A percentile compares a stretch with the other conserved stretches of the same genome.
Conservation (phyloP, 164 flowering plant species). For the Tinospora cordifolia region DNA sequence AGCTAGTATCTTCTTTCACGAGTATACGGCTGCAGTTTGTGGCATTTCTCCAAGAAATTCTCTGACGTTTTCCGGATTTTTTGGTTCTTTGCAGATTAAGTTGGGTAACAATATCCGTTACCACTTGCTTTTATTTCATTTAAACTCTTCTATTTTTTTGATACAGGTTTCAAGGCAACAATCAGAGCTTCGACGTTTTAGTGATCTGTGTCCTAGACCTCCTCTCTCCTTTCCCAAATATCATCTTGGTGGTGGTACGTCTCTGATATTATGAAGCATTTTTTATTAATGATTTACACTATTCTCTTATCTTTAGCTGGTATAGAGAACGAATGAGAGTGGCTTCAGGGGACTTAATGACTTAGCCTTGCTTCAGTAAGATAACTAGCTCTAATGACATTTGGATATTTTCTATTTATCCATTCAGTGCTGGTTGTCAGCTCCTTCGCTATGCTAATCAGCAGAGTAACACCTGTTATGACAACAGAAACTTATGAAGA, state of each 20-base stretch:
- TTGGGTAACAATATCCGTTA: neutral
- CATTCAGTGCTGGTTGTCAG: neutral
- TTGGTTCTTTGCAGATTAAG: neutral
- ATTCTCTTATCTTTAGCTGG: neutral
- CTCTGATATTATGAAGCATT: neutral
- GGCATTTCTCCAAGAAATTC: neutral
- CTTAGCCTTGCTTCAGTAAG: neutral
- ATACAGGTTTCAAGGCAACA: conserved; percentile 39
- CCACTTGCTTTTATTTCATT: neutral
- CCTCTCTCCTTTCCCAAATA: conserved; percentile 20
- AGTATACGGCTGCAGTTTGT: neutral
- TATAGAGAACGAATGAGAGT: neutral
- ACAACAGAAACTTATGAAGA: no score
- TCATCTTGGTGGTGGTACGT: conserved; percentile 37
- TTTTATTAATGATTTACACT: neutral
- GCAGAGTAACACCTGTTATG: neutral
- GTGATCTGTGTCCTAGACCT: conserved; percentile 23
- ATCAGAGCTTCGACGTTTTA: conserved; percentile 30
- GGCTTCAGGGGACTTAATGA: neutral
- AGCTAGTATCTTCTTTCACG: neutral
- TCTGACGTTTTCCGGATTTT: neutral
- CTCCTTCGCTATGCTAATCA: neutral
- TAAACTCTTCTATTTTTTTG: conserved; percentile 1
- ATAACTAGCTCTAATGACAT: neutral
- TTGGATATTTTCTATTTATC: neutral